phyloP scores from a whole-genome alignment of 2,329 filamentous ascomycete species.

The Botrytis fabae region DNA sequence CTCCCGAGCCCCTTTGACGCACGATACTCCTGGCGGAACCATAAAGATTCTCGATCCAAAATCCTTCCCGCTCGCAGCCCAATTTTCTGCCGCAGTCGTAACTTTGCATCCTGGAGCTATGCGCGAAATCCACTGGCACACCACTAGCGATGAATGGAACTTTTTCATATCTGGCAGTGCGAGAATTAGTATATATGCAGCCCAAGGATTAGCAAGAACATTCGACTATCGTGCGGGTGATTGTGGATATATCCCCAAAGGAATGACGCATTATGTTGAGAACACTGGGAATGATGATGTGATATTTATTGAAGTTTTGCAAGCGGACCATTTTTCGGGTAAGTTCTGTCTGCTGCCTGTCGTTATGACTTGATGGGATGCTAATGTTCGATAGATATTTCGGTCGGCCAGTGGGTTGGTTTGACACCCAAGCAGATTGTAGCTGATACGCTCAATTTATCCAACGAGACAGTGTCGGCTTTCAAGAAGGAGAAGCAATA shows the following conservation, averaged over 20 bases:
- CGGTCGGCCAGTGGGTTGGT: slow-evolving; percentile 50
- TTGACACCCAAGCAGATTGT: slow-evolving; percentile 58
- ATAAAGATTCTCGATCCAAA: slow-evolving; percentile 75
- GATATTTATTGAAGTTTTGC: slow-evolving; percentile 75
- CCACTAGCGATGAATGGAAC: slow-evolving; percentile 76
- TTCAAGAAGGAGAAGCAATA: slow-evolving; percentile 50
- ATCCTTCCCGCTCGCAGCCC: slow-evolving; percentile 73
- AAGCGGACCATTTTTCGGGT: slow-evolving; percentile 61
- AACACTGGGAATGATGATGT: slow-evolving; percentile 76
- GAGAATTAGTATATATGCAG: slow-evolving; percentile 71
- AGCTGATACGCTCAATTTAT: slow-evolving; percentile 54
- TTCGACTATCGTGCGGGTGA: slow-evolving; percentile 77
- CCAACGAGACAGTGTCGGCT: slow-evolving; percentile 43
- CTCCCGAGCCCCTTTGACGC: slow-evolving; percentile 65
- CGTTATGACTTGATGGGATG: neutral
- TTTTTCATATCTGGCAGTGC: slow-evolving; percentile 74
- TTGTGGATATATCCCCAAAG: slow-evolving; percentile 73
- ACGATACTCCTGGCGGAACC: slow-evolving; percentile 68
- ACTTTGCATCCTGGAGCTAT: slow-evolving; percentile 59
- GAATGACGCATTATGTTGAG: slow-evolving; percentile 81
- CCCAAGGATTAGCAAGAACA: slow-evolving; percentile 67
- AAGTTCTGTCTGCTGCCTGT: slow-evolving; percentile 1
- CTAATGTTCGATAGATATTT: slow-evolving; percentile 41
- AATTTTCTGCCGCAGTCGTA: slow-evolving; percentile 70
- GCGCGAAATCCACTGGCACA: slow-evolving; percentile 69